phyloP scores from a whole-genome alignment of 441 rosid species.

The Arabidopsis lyrata region DNA sequence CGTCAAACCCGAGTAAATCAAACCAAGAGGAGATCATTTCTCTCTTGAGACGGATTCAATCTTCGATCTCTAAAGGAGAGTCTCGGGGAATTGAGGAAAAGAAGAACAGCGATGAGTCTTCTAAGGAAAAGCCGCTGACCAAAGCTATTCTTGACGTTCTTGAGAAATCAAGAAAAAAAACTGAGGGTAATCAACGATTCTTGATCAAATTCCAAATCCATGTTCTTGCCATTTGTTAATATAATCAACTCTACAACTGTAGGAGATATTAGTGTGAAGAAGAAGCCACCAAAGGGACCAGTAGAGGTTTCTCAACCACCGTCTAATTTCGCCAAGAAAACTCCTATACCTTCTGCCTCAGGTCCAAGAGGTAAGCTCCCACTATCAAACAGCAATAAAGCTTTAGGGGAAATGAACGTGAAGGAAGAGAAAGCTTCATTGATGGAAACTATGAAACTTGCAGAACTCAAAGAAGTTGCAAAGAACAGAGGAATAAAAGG shows the following conservation, averaged over 20 bases:
- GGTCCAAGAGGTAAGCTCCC: conserved; percentile 39
- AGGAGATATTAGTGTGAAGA: conserved; percentile 39
- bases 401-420: conserved; percentile 17
- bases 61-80: conserved; percentile 58
- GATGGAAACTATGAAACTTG: conserved; percentile 64
- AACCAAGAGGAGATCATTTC: conserved; percentile 64
- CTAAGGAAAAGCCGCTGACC: conserved; percentile 39
- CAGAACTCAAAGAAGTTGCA: conserved; percentile 68
- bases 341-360: conserved; percentile 50
- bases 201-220: background rate
- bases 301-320: conserved; percentile 47
- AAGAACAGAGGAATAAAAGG: conserved; percentile 70
- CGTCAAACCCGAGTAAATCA: conserved; percentile 36
- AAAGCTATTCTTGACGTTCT: conserved; percentile 55
- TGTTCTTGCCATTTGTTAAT: background rate
- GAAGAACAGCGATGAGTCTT: conserved; percentile 24
- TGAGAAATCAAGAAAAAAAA: conserved; percentile 41
- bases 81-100: conserved; percentile 19
- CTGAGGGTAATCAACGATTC: conserved; percentile 28
- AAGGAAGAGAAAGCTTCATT: conserved; percentile 36
- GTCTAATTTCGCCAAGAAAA: conserved; percentile 54
- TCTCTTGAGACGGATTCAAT: conserved; percentile 59
- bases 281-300: conserved; percentile 22
- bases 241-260: conserved; percentile 1
- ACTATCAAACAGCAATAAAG: conserved; percentile 26